Evolutionary conservation across 768 basidiomycete genomes (phyloP).

Genomic region (Porpolomopsis calyptriformis): DNA sequence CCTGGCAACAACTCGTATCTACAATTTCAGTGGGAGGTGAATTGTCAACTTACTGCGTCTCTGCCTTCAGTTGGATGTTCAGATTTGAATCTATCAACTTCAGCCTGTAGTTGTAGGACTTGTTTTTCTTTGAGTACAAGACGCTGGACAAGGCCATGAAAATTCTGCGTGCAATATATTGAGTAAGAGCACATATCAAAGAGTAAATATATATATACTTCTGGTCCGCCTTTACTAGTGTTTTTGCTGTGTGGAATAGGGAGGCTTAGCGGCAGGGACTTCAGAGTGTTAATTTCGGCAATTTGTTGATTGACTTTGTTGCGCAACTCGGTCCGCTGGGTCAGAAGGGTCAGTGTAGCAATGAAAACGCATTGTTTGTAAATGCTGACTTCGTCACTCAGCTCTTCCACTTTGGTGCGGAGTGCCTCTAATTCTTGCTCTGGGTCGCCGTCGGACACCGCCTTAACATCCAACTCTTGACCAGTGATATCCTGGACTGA

Average conservation of each 20-base stretch:
- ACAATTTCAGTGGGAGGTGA: background rate
- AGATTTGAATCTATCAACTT: slow-evolving; percentile 52
- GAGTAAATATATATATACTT: slow-evolving; percentile 29
- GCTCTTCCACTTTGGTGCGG: slow-evolving; percentile 47
- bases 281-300: slow-evolving; percentile 59
- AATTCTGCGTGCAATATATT: slow-evolving; percentile 33
- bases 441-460: slow-evolving; percentile 29
- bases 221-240: slow-evolving; percentile 40
- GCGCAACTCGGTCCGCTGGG: slow-evolving; percentile 40
- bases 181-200: background rate
- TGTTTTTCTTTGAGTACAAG: slow-evolving; percentile 81
- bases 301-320: slow-evolving; percentile 49
- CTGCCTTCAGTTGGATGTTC: slow-evolving; percentile 46
- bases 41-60: slow-evolving; percentile 45
- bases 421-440: slow-evolving; percentile 54
- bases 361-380: background rate
- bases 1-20: slow-evolving; percentile 28
- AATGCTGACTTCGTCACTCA: slow-evolving; percentile 52
- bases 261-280: slow-evolving; percentile 35
- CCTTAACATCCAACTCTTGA: slow-evolving; percentile 44
- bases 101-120: slow-evolving; percentile 60
- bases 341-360: background rate
- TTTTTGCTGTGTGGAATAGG: slow-evolving; percentile 28
- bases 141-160: slow-evolving; percentile 68
- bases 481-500: slow-evolving; percentile 63